These are phyloP conservation scores for Pseudonectria foliicola DNA, from an alignment of 2,329 filamentous ascomycete genomes.

Conservation along the genomic window DNA sequence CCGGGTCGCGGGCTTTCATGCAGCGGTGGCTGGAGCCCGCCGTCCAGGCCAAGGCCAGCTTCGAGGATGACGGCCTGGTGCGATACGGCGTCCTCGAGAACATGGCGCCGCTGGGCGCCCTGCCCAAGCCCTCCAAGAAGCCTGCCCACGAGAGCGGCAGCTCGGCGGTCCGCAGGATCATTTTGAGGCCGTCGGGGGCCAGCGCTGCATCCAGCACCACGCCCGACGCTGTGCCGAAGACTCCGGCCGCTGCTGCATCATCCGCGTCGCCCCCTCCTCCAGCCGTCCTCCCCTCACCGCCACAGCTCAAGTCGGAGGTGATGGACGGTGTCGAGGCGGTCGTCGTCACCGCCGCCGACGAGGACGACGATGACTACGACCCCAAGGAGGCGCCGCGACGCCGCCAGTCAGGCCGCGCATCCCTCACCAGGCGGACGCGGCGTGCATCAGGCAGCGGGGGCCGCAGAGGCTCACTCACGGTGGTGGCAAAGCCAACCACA, in stretches of 20 bases:
- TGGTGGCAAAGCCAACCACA: constrained; percentile 14
- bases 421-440: constrained; percentile 22
- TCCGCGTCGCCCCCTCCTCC: constrained; percentile 16
- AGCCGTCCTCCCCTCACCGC: constrained; percentile 17
- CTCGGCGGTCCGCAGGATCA: constrained; percentile 35
- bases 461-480: constrained; percentile 14
- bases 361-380: constrained; percentile 38
- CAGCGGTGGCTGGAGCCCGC: constrained; percentile 52
- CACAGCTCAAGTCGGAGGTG: constrained; percentile 15
- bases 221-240: constrained; percentile 13
- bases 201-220: constrained; percentile 19
- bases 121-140: constrained; percentile 50
- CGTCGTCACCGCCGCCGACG: constrained; percentile 24
- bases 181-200: constrained; percentile 35
- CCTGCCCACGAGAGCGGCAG: constrained; percentile 21
- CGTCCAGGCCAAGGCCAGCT: constrained; percentile 60
- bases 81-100: constrained; percentile 70
- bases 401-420: constrained; percentile 27
- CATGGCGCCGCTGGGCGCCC: constrained; percentile 74
- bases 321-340: constrained; percentile 4
- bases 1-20: constrained; percentile 43
- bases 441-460: constrained; percentile 13
- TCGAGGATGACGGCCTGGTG: constrained; percentile 68
- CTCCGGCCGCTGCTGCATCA: constrained; percentile 16
- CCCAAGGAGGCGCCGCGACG: constrained; percentile 29